Conservation (phyloP, 345 rosid genomes). For the Xanthoceras sorbifolium region DNA sequence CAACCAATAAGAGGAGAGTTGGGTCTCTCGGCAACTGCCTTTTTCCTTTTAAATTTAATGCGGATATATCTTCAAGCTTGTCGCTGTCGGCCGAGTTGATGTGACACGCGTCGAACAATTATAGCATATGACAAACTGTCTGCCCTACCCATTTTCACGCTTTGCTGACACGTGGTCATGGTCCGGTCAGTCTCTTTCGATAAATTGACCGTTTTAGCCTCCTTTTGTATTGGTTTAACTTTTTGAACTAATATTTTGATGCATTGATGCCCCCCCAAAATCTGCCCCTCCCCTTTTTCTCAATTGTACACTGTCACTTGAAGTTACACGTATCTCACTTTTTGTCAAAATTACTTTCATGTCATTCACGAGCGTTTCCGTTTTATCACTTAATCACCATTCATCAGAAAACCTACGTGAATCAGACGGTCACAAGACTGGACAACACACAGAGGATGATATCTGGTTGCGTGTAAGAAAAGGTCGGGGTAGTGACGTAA, state of each 20-base stretch:
- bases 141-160: neutral
- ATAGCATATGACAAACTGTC: conserved; percentile 25
- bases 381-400: neutral
- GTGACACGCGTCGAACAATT: conserved; percentile 32
- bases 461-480: conserved; percentile 19
- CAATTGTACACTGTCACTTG: too few relatives aligned
- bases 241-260: conserved; percentile 11
- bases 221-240: neutral
- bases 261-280: neutral
- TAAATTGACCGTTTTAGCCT: conserved; percentile 21
- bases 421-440: neutral
- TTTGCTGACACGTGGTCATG: conserved; percentile 26
- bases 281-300: neutral
- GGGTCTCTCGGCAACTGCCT: conserved; percentile 33
- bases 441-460: neutral
- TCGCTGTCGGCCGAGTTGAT: conserved; percentile 37
- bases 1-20: conserved; percentile 46
- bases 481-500: conserved; percentile 35
- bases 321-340: neutral
- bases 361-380: neutral
- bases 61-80: conserved; percentile 41
- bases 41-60: conserved; percentile 30
- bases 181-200: neutral
- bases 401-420: neutral
- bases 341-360: neutral